A percentile compares a stretch with the other conserved stretches of the same genome.
phyloP scores from a whole-genome alignment of 202 grass and related monocot species.

The Carex sylvatica region DNA sequence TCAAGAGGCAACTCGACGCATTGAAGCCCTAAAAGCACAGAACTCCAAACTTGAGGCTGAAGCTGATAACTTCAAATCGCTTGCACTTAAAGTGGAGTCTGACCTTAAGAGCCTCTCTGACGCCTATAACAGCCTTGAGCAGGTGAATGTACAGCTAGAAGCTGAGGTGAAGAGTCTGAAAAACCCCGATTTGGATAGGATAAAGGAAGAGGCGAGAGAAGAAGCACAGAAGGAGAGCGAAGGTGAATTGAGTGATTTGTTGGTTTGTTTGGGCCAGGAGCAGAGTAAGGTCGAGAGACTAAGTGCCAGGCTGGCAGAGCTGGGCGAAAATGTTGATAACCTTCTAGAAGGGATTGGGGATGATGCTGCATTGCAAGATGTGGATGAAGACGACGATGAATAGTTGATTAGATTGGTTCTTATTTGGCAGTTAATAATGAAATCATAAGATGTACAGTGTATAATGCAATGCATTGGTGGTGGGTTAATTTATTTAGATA shows the following conservation, averaged over 20 bases:
- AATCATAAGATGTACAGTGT: conserved; percentile 18
- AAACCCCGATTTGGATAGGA: conserved; percentile 67
- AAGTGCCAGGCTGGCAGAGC: conserved; percentile 61
- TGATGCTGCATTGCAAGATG: conserved; percentile 56
- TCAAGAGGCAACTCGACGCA: conserved; percentile 43
- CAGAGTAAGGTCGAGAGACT: conserved; percentile 97
- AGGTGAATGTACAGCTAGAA: conserved; percentile 75
- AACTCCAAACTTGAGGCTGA: conserved; percentile 72
- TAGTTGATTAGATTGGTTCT: conserved; percentile 12
- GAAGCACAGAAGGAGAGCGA: conserved; percentile 88
- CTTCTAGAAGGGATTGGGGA: conserved; percentile 86
- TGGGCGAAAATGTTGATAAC: conserved; percentile 73
- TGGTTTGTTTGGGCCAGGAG: conserved; percentile 94
- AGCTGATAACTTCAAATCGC: conserved; percentile 58
- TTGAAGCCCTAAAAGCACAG: conserved; percentile 60
- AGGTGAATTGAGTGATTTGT: conserved; percentile 80
- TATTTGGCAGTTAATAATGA: conserved; percentile 4
- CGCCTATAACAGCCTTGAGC: conserved; percentile 93
- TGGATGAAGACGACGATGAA: conserved; percentile 18
- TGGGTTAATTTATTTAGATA: conserved; percentile 4
- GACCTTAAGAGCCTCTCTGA: conserved; percentile 93
- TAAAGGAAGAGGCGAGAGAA: conserved; percentile 74
- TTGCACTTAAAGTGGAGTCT: conserved; percentile 79
- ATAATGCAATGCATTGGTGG: conserved; percentile 15
- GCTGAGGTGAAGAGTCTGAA: conserved; percentile 51